Evolutionary conservation across 257 asterid species (phyloP), one percentile per base, ranked within the genome.

Genomic region (Nicotiana noctiflora): DNA sequence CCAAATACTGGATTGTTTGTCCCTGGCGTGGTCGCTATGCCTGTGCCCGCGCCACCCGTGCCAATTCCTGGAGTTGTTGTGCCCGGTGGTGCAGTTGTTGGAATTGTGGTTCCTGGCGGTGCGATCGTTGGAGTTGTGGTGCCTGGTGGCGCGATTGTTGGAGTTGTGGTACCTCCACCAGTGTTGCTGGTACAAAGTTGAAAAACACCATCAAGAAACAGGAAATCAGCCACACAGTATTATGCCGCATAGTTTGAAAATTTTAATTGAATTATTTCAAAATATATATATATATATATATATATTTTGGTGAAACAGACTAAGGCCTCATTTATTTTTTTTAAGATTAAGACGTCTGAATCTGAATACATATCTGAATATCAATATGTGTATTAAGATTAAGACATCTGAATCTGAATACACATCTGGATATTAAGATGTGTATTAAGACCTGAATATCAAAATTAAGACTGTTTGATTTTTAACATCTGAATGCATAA

Each of bases 61-160:
- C 67, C 77, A 3, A 8, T 6, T 0, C 80, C 84, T 25, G 44
- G 79, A 4, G 34, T 57, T 13, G 8, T 88, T 9, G 67, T 25
- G 11, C 70, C 53, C 3, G 86, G 61, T 0, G 88, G 79, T 80
- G 65, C 80, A 62, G 57, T 83, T 37, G 88, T 14, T 52, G 90
- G 81, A 61, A 51, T 34, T 51, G 85, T 77, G 31, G 61, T 15
- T 5, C 77, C 55, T 0, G 86, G 61, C 4, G 89, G 80, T 67
- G 62, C 75, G 66, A 32, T 81, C 32, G 89, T 13, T 19, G 90
- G 82, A 64, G 64, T 25, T 62, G 87, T 76, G 70, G 25, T n/a
- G 6, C 77, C 59, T 5, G 86, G 59, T 5, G 89, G 80, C 75
- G 62, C 80, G 81, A 53, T 79, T 21, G 84, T 27, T 40, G 90